Evolutionary conservation across 371 early-diverging fungal genomes (phyloP).

Genomic region (Mortierella sp.): DNA sequence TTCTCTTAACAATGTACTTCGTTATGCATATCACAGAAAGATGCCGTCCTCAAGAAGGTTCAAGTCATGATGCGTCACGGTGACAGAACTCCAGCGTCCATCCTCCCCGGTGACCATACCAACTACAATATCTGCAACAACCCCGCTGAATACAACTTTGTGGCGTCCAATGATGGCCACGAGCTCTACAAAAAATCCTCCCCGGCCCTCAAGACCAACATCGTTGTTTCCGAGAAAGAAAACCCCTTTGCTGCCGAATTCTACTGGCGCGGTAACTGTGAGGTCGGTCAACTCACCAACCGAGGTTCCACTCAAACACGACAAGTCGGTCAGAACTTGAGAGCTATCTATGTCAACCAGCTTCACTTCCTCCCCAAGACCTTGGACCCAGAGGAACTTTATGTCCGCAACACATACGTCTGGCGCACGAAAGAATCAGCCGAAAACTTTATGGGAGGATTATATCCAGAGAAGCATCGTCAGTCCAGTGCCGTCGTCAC

Average conservation of each 20-base stretch:
- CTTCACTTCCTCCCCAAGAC: conserved; percentile 51
- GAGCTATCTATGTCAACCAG: conserved; percentile 61
- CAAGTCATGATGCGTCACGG: conserved; percentile 22
- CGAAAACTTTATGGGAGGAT: conserved; percentile 55
- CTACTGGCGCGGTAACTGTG: conserved; percentile 18
- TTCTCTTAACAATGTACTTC: not conserved
- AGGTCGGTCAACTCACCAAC: conserved; percentile 60
- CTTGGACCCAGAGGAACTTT: conserved; percentile 21
- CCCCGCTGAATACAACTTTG: conserved; percentile 7
- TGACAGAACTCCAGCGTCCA: conserved; percentile 7
- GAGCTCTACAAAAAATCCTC: too few relatives aligned
- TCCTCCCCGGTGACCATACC: conserved; percentile 14
- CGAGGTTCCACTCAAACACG: conserved; percentile 57
- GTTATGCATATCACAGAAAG: conserved; percentile 1
- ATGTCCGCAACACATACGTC: conserved; percentile 54
- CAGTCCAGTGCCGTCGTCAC: not conserved
- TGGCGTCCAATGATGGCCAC: not conserved
- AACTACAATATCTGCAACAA: conserved; percentile 14
- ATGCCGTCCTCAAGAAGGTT: conserved; percentile 9
- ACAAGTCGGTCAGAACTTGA: conserved; percentile 52
- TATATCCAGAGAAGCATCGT: conserved; percentile 49
- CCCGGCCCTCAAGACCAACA: conserved; percentile 5
- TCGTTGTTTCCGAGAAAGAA: conserved; percentile 4
- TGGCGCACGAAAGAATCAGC: conserved; percentile 64
- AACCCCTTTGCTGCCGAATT: conserved; percentile 4